These are phyloP conservation scores for Populus davidiana DNA, from an alignment of 345 rosid species.

Conservation along the genomic window DNA sequence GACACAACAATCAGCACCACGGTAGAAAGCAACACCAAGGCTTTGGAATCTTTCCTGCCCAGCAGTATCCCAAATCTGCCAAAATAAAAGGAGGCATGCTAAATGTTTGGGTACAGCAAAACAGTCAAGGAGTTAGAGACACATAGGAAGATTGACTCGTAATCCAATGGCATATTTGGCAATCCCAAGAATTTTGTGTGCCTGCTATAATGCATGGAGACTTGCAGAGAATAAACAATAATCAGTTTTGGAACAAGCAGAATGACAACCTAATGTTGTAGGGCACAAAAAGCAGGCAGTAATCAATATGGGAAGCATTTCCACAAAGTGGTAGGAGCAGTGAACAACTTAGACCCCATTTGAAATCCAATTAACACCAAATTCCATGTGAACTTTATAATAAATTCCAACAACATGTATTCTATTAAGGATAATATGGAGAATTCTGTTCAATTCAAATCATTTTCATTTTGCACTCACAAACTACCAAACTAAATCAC, in stretches of 20 bases:
- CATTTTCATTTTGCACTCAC: neutral
- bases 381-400: neutral
- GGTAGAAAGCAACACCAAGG: slow-evolving; percentile 80
- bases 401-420: neutral
- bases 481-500: neutral
- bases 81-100: neutral
- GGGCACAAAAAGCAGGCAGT: neutral
- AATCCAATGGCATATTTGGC: neutral
- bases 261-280: neutral
- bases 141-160: neutral
- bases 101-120: neutral
- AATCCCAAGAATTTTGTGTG: neutral
- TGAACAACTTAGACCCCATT: neutral
- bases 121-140: neutral
- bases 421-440: neutral
- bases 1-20: slow-evolving; percentile 91
- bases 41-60: slow-evolving; percentile 93
- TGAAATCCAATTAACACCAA: neutral
- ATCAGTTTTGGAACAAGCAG: neutral
- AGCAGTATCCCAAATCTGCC: slow-evolving; percentile 90
- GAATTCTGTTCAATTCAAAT: neutral
- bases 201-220: neutral
- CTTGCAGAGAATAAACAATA: neutral
- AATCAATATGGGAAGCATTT: neutral
- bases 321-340: neutral